These are phyloP conservation scores for Malus sieversii DNA, from an alignment of 306 rosid genomes.

Conservation along the genomic window DNA sequence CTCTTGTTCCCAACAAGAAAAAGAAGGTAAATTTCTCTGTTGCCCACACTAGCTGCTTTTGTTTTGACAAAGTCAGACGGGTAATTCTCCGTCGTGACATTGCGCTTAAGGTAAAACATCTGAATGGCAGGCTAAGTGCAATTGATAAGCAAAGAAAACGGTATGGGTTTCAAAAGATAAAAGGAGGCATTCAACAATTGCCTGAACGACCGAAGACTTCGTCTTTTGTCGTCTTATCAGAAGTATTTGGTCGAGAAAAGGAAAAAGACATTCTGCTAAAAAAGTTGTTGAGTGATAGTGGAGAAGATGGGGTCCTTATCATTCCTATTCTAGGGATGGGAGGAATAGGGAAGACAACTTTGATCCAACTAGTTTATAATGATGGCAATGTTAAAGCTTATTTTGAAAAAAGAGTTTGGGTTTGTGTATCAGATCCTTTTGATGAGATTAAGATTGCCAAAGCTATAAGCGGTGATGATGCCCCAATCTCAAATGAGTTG, in stretches of 20 bases:
- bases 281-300: too few species aligned
- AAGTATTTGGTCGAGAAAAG: background rate
- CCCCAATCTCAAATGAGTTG: too few species aligned
- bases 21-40: background rate
- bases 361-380: too few species aligned
- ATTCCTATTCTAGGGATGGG: too few species aligned
- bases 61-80: background rate
- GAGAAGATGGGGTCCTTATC: too few species aligned
- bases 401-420: background rate
- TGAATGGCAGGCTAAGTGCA: background rate
- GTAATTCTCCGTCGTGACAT: background rate
- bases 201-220: background rate
- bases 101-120: background rate
- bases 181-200: background rate
- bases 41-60: background rate
- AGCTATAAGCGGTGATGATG: too few species aligned
- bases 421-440: conserved; percentile 5
- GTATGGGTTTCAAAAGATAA: background rate
- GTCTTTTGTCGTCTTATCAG: background rate
- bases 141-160: background rate
- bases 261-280: background rate
- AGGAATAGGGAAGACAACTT: too few species aligned
- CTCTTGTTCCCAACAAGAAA: background rate
- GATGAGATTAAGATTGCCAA: too few species aligned
- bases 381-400: background rate